Percentiles rank a stretch among this genome's conserved stretches.
Evolutionary conservation across 176 grass and related monocot species (phyloP).

Genomic region (Oryza officinalis): DNA sequence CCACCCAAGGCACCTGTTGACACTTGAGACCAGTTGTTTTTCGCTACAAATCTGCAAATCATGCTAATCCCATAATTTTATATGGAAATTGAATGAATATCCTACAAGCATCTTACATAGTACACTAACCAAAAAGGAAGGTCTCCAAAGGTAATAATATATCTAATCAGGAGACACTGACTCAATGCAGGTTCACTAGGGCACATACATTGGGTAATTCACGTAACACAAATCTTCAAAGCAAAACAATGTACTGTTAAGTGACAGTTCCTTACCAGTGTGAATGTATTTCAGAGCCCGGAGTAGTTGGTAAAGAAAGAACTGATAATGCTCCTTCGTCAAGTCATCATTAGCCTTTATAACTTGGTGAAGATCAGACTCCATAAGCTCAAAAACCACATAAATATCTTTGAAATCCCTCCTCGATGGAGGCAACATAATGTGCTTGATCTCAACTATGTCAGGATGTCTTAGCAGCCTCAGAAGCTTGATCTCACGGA

Average conservation of each 20-base stretch:
- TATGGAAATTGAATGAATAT: constrained; percentile 1
- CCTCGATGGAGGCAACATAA: constrained; percentile 96
- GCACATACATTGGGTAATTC: not conserved
- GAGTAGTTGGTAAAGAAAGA: constrained; percentile 97
- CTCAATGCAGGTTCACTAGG: constrained; percentile 16
- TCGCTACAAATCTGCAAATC: not conserved
- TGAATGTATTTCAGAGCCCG: constrained; percentile 99
- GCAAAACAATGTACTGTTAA: constrained; percentile 1
- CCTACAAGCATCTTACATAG: not conserved
- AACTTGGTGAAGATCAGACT: constrained; percentile 99
- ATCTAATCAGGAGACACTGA: constrained; percentile 1
- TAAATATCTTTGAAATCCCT: constrained; percentile 98
- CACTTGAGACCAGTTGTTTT: not conserved
- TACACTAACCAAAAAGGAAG: constrained; percentile 5
- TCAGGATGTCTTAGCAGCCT: constrained; percentile 95
- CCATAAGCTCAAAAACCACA: constrained; percentile 99
- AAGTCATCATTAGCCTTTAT: constrained; percentile 99
- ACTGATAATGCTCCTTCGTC: constrained; percentile 98
- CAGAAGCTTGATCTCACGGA: constrained; percentile 96
- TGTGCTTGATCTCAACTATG: constrained; percentile 99
- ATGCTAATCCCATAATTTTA: not conserved
- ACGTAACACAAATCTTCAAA: not conserved
- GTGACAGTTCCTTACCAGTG: constrained; percentile 53
- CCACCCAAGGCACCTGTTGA: not conserved
- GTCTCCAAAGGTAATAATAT: not conserved